Evolutionary conservation across 371 early-diverging fungal genomes (phyloP), one percentile per base, ranked within the genome.

Genomic region (Haplosporangium sp.): DNA sequence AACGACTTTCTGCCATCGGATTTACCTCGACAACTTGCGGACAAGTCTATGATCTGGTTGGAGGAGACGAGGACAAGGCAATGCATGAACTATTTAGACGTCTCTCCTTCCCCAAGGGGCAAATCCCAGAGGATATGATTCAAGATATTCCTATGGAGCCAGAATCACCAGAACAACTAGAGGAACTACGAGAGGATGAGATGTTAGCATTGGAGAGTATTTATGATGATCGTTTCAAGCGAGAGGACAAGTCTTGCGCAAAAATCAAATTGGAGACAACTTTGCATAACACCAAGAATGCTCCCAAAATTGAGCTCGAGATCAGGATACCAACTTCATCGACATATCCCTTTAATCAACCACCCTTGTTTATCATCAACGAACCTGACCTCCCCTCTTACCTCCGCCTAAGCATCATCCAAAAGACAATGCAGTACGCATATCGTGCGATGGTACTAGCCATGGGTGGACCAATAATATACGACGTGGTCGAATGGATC

Each of bases 391-490:
- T 95, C 34, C 95, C 96, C 0, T 88, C 92, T 2, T 95, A 93
- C 73, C 85, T 95, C 27, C 88, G 92, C 39, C 84, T 94, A 38
- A 87, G 91, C 27, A 83, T 92, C 9, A 87, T 92, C 35, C 86
- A 88, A 63, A 86, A 85, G 27, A 71, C 95, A 0, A 84, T 90
- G 58, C 72, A 77, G 20, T 89, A 90, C 65, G 88, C 90, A 6
- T 85, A 84, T 45, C 65, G 77, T 13, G 72, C 84, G 47, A 44
- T 89, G 53, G 76, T 85, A 13, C 34, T 72, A 61, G 82, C 82
- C 4, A 81, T 81, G 66, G 96, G 95, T 0, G 79, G 88, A 69
- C 94, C 94, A 0, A 89, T 94, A 82, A 79, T 95, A 0, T 93
- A 87, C 47, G 82, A 86, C 86, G 82, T 94, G 72, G 89, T 88